Evolutionary conservation across 2,329 filamentous ascomycete species (phyloP).

Genomic region (Ceratocystiopsis sp.): DNA sequence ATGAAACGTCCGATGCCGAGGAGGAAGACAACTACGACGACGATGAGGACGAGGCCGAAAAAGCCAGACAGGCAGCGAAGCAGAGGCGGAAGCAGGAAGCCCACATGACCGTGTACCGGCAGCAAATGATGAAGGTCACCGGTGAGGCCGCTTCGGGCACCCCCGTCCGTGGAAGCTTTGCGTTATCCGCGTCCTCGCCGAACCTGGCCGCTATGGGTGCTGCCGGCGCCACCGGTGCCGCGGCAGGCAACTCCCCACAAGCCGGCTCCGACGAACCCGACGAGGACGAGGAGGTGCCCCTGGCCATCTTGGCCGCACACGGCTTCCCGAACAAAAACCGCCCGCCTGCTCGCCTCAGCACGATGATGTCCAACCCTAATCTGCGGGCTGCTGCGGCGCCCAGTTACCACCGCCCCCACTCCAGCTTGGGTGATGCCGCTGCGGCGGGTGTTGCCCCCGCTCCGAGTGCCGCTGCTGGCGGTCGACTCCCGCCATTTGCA

Average conservation of each 20-base stretch:
- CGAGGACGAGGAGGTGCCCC: conserved; percentile 74
- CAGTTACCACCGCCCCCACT: conserved; percentile 35
- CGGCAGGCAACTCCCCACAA: conserved; percentile 15
- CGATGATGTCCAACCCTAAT: conserved; percentile 54
- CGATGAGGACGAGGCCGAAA: conserved; percentile 66
- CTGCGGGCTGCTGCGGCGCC: conserved; percentile 36
- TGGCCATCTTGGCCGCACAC: conserved; percentile 75
- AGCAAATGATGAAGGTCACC: conserved; percentile 94
- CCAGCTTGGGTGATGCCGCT: conserved; percentile 28
- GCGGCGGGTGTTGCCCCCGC: conserved; percentile 10
- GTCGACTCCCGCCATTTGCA: conserved; percentile 63
- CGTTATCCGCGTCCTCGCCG: conserved; percentile 44
- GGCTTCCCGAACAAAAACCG: conserved; percentile 69
- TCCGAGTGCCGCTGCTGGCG: conserved; percentile 14
- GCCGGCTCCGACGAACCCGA: conserved; percentile 36
- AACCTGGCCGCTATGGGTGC: conserved; percentile 29
- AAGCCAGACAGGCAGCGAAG: conserved; percentile 52
- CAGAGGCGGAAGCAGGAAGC: conserved; percentile 79
- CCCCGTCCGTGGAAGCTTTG: conserved; percentile 34
- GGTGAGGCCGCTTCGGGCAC: conserved; percentile 44
- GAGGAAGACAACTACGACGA: conserved; percentile 51
- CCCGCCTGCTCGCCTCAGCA: conserved; percentile 50
- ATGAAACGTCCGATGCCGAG: conserved; percentile 24
- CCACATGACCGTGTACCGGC: conserved; percentile 74
- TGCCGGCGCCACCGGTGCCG: background rate